These are phyloP conservation scores for Oropetium thomaeum DNA, from an alignment of 176 grass and related monocot genomes.

Conservation along the genomic window DNA sequence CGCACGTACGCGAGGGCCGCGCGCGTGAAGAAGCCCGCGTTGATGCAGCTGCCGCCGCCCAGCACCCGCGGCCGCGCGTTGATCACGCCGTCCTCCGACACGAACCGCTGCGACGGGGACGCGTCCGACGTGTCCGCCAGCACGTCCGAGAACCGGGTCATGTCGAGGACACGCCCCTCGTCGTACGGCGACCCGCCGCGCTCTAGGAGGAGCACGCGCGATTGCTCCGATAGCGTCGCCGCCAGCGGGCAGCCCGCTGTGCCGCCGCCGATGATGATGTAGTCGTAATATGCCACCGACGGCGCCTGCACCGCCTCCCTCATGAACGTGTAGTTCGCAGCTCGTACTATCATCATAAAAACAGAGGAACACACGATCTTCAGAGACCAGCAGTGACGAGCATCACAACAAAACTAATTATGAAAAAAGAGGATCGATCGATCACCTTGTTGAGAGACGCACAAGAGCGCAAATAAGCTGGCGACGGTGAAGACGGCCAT, in stretches of 20 bases:
- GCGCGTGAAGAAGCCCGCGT: constrained; percentile 92
- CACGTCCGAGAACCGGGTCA: constrained; percentile 54
- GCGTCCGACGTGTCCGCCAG: constrained; percentile 60
- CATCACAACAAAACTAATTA: not conserved
- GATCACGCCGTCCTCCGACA: constrained; percentile 82
- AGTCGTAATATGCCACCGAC: constrained; percentile 54
- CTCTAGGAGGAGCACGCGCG: constrained; percentile 72
- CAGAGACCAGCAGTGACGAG: not conserved
- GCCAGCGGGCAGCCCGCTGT: constrained; percentile 82
- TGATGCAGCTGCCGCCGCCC: constrained; percentile 84
- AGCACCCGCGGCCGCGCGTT: constrained; percentile 75
- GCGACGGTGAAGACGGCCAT: constrained; percentile 27
- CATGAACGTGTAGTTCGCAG: constrained; percentile 64
- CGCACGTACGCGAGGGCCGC: constrained; percentile 43
- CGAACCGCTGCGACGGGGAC: constrained; percentile 74
- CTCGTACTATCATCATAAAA: not conserved
- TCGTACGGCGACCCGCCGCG: constrained; percentile 79
- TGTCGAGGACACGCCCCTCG: constrained; percentile 58
- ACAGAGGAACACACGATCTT: not conserved
- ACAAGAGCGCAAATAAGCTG: constrained; percentile 26
- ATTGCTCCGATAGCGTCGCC: constrained; percentile 58
- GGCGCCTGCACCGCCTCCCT: constrained; percentile 59
- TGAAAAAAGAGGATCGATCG: not conserved
- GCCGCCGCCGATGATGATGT: constrained; percentile 86
- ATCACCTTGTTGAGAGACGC: constrained; percentile 31